These are phyloP conservation scores for Paxillus rubicundulus DNA, from an alignment of 768 basidiomycete genomes.

Conservation along the genomic window DNA sequence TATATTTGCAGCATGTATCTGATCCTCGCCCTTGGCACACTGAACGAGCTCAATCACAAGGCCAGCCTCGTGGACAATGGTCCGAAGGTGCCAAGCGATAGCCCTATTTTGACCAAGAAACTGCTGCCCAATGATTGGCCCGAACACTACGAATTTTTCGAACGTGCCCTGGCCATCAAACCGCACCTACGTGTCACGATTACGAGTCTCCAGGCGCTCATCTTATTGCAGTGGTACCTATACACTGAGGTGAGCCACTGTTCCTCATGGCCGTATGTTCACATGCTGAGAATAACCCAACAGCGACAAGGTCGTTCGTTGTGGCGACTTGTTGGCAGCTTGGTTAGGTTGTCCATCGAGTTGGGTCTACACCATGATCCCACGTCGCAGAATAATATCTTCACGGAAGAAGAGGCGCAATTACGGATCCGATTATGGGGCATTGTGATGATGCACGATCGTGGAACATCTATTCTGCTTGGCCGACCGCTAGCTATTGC, in stretches of 20 bases:
- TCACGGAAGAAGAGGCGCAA: conserved; percentile 75
- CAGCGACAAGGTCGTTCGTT: conserved; percentile 87
- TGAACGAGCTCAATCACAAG: conserved; percentile 78
- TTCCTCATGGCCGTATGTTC: not conserved
- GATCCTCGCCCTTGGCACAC: conserved; percentile 74
- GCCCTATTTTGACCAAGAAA: conserved; percentile 48
- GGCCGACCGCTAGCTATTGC: conserved; percentile 82
- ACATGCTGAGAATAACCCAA: conserved; percentile 9
- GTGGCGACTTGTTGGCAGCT: conserved; percentile 84
- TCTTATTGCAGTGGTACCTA: conserved; percentile 84
- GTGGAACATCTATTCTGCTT: conserved; percentile 83
- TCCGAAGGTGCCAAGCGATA: conserved; percentile 31
- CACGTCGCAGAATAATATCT: conserved; percentile 54
- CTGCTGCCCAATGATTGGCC: conserved; percentile 68
- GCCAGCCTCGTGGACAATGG: conserved; percentile 52
- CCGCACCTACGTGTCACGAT: conserved; percentile 82
- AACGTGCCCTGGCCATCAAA: conserved; percentile 72
- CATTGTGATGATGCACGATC: conserved; percentile 82
- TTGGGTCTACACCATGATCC: conserved; percentile 87
- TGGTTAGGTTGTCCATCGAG: conserved; percentile 80
- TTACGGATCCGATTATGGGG: conserved; percentile 82
- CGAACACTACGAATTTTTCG: conserved; percentile 81
- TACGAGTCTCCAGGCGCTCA: conserved; percentile 78
- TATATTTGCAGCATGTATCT: conserved; percentile 77
- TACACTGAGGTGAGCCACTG: conserved; percentile 69